Conservation (phyloP, 768 basidiomycete species). For the Xerocomellus dryophilus region DNA sequence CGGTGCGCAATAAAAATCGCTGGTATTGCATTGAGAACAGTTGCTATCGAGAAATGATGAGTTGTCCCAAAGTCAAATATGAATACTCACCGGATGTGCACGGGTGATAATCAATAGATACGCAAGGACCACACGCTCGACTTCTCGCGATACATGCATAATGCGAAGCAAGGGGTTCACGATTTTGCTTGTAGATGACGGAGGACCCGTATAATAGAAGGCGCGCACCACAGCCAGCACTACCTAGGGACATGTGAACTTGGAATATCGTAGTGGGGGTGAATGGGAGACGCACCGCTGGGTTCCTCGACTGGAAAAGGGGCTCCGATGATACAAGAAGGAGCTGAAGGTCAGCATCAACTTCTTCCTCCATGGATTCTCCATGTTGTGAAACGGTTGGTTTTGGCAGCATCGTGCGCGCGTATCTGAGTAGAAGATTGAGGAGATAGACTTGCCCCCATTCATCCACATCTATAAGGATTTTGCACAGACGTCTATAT, state of each 20-base stretch:
- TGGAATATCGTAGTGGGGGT: not conserved
- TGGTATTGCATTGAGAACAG: conserved; percentile 62
- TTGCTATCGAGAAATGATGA: conserved; percentile 18
- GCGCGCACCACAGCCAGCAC: conserved; percentile 71
- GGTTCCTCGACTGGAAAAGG: conserved; percentile 81
- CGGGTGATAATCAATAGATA: conserved; percentile 67
- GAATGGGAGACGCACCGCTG: conserved; percentile 57
- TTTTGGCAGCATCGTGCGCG: conserved; percentile 74
- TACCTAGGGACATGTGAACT: conserved; percentile 47
- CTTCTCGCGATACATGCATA: conserved; percentile 63
- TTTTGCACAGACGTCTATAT: conserved; percentile 77
- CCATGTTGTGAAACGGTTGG: conserved; percentile 41
- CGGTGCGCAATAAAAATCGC: conserved; percentile 65
- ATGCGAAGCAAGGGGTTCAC: conserved; percentile 74
- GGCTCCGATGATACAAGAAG: conserved; percentile 70
- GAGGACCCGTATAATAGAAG: conserved; percentile 70
- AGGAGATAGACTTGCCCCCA: conserved; percentile 91
- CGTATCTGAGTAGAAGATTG: conserved; percentile 78
- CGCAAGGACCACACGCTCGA: conserved; percentile 70
- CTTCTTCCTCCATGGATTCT: conserved; percentile 46
- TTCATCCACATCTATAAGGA: conserved; percentile 90
- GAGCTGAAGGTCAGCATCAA: conserved; percentile 77
- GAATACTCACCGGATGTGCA: conserved; percentile 57
- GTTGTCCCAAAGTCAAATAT: not conserved
- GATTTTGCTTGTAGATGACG: conserved; percentile 52